Evolutionary conservation across 495 filamentous ascomycete genomes (phyloP).

Genomic region (Aspergillus cristatus): DNA sequence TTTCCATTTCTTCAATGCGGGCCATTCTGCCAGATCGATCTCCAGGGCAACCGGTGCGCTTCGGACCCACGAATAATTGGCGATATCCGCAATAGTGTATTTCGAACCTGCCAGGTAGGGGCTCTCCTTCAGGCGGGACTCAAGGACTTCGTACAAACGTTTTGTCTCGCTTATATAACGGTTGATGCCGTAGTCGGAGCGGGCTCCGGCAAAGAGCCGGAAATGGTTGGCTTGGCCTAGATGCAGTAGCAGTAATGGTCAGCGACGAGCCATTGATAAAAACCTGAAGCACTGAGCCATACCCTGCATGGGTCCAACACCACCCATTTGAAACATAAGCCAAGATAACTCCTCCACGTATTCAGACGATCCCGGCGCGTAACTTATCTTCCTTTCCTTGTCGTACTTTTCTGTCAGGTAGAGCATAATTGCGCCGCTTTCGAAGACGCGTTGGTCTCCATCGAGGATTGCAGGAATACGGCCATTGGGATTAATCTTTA

Average conservation of each 20-base stretch:
- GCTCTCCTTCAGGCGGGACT: slow-evolving; percentile 31
- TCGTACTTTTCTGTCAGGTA: slow-evolving; percentile 42
- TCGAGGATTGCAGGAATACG: slow-evolving; percentile 66
- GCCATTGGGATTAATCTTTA: slow-evolving; percentile 84
- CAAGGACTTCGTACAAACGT: slow-evolving; percentile 32
- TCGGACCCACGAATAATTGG: slow-evolving; percentile 28
- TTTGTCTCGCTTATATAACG: slow-evolving; percentile 30
- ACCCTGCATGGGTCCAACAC: slow-evolving; percentile 34
- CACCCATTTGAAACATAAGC: slow-evolving; percentile 37
- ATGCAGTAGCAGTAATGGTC: not conserved
- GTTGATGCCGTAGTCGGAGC: slow-evolving; percentile 33
- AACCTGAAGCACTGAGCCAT: too few species aligned
- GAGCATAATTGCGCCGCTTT: slow-evolving; percentile 38
- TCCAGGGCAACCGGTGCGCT: slow-evolving; percentile 12
- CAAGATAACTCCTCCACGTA: slow-evolving; percentile 37
- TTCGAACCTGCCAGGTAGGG: slow-evolving; percentile 32
- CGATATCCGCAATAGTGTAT: slow-evolving; percentile 36
- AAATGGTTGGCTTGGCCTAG: slow-evolving; percentile 37
- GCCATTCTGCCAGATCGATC: slow-evolving; percentile 29
- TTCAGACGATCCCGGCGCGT: slow-evolving; percentile 30
- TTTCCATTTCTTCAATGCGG: slow-evolving; percentile 23
- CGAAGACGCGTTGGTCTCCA: slow-evolving; percentile 34
- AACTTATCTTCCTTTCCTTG: slow-evolving; percentile 32
- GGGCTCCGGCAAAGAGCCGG: slow-evolving; percentile 23
- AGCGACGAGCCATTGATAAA: too few species aligned